phyloP scores from a whole-genome alignment of 257 asterid species.

The Przewalskia tangutica region DNA sequence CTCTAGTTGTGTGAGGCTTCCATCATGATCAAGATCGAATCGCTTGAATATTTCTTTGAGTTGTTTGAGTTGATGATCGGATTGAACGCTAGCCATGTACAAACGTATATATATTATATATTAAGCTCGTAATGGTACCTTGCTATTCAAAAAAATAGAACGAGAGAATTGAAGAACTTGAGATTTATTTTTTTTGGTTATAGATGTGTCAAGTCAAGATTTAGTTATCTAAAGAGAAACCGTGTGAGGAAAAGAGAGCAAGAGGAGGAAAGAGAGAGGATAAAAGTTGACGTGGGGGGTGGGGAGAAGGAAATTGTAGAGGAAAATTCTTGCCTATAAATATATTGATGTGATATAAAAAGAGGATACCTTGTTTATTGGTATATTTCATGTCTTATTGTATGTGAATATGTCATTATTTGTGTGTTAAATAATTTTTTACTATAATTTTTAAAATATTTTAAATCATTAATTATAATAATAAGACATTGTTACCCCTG shows the following conservation, averaged over 20 bases:
- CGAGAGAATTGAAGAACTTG: background rate
- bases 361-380: no score
- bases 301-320: background rate
- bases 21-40: slow-evolving; percentile 87
- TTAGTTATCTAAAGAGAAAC: background rate
- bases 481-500: no score
- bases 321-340: background rate
- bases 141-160: background rate
- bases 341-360: background rate
- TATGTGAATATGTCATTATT: no score
- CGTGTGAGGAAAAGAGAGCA: background rate
- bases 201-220: background rate
- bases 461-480: no score
- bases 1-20: slow-evolving; percentile 89
- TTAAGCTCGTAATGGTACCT: background rate
- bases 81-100: slow-evolving; percentile 15
- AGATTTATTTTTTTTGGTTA: background rate
- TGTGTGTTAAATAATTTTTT: no score
- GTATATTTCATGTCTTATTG: no score
- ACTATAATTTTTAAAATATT: no score
- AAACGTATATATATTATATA: background rate
- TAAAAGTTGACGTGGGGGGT: background rate
- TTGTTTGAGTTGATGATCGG: slow-evolving; percentile 53
- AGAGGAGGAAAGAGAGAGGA: background rate
- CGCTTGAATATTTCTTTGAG: slow-evolving; percentile 56